A percentile compares a stretch with the other conserved stretches of the same genome.
Conservation (phyloP, 495 filamentous ascomycete genomes). For the Aspergillus egyptiacus region DNA sequence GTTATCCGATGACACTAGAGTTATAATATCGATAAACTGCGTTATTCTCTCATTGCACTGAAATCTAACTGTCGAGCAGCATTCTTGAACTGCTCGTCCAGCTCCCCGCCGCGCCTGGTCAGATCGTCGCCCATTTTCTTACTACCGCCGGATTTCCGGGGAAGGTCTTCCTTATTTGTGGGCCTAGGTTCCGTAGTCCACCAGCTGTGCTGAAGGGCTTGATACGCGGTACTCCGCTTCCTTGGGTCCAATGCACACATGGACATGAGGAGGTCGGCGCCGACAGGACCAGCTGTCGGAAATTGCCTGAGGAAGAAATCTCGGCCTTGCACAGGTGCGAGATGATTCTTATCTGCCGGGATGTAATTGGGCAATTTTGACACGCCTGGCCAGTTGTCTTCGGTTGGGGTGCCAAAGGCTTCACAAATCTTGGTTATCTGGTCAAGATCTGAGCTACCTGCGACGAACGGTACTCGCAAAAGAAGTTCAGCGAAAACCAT, state of each 20-base stretch:
- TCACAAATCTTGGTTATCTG: slow-evolving; percentile 76
- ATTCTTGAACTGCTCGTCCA: slow-evolving; percentile 60
- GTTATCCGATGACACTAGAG: too few species aligned
- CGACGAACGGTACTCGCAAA: slow-evolving; percentile 70
- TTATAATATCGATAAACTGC: too few species aligned
- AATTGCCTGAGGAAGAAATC: slow-evolving; percentile 69
- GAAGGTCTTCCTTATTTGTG: slow-evolving; percentile 76
- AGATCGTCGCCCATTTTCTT: slow-evolving; percentile 81
- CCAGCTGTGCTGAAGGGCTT: slow-evolving; percentile 78
- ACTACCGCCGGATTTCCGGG: slow-evolving; percentile 58
- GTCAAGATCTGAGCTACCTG: slow-evolving; percentile 74
- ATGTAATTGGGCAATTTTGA: slow-evolving; percentile 72
- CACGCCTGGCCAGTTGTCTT: slow-evolving; percentile 94
- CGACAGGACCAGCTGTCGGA: slow-evolving; percentile 67
- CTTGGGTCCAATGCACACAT: slow-evolving; percentile 83
- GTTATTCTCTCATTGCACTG: slow-evolving; percentile 42
- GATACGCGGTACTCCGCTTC: slow-evolving; percentile 66
- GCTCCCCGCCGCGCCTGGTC: slow-evolving; percentile 68
- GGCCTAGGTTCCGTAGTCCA: slow-evolving; percentile 80
- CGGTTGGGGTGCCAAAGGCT: slow-evolving; percentile 82
- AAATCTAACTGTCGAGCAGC: slow-evolving; percentile 90
- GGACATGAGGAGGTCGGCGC: slow-evolving; percentile 78
- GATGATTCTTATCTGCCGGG: slow-evolving; percentile 44
- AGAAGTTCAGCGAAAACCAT: slow-evolving; percentile 89
- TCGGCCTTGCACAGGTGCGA: slow-evolving; percentile 55